Conservation (phyloP, 768 basidiomycete species). For the Filobasidium wieringae region DNA sequence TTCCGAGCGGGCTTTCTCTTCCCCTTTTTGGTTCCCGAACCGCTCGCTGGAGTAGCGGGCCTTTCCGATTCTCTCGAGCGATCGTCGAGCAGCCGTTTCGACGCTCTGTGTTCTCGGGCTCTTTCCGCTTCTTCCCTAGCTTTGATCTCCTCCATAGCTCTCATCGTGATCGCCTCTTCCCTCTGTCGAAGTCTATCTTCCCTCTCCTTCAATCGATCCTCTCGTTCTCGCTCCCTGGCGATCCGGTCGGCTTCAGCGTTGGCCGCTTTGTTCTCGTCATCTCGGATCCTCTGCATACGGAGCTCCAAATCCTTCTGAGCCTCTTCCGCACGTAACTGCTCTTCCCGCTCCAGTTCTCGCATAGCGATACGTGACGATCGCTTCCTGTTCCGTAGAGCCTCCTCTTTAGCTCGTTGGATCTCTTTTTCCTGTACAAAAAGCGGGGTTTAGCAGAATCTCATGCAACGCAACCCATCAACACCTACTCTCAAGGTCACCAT, state of each 20-base stretch:
- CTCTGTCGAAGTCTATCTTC: slow-evolving; percentile 29
- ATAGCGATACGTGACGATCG: slow-evolving; percentile 78
- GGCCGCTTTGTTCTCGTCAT: slow-evolving; percentile 22
- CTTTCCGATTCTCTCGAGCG: neutral
- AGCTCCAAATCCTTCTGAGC: slow-evolving; percentile 39
- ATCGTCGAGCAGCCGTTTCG: slow-evolving; percentile 13
- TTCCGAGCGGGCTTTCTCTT: neutral
- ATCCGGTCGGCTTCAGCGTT: slow-evolving; percentile 21
- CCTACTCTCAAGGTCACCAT: slow-evolving; percentile 59
- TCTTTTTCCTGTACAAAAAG: slow-evolving; percentile 27
- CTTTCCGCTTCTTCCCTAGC: slow-evolving; percentile 28
- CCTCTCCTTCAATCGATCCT: slow-evolving; percentile 32
- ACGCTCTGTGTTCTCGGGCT: slow-evolving; percentile 21
- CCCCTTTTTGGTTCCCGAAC: neutral
- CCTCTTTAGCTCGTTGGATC: slow-evolving; percentile 45
- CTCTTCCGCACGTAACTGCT: slow-evolving; percentile 51
- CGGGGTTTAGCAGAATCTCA: neutral
- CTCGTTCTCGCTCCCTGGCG: slow-evolving; percentile 26
- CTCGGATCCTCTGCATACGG: slow-evolving; percentile 31
- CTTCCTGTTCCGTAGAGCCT: slow-evolving; percentile 71
- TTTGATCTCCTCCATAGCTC: slow-evolving; percentile 23
- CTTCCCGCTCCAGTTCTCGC: slow-evolving; percentile 57
- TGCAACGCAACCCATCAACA: slow-evolving; percentile 38
- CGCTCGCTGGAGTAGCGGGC: neutral
- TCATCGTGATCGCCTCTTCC: slow-evolving; percentile 35